Evolutionary conservation across 495 filamentous ascomycete genomes (phyloP), one percentile per base, ranked within the genome.

Genomic region (Cairneyella variabilis): DNA sequence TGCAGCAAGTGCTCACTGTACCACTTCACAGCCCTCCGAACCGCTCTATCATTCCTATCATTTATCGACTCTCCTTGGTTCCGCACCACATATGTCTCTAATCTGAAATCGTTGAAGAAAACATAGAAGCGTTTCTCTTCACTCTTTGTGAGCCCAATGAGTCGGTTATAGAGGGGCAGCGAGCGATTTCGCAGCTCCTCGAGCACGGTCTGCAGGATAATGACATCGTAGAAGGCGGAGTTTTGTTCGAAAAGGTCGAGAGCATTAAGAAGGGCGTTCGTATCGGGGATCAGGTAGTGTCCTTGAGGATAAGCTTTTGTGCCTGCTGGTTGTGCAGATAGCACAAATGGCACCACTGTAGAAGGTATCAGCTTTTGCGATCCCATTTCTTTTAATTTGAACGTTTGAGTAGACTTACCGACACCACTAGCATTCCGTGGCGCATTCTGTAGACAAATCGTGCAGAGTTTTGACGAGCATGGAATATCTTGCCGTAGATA

Each of bases 61-160:
- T 98, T 98, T 69, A 97, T 95, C 5, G 83, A 85, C 71, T 98
- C 93, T 20, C 88, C 86, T 20, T 71, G 74, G 22, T 82, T 76
- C 60, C 93, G 77, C 16, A 77, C 69, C 45, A 96, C 79, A 64
- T 96, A 84, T 7, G 93, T 98, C 70, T 98, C 93, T 37, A 87
- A 74, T 36, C 93, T 83, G 64, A 98, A 98, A 53, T 98, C 93
- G 68, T 98, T 98, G 77, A 97, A 97, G 70, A 98, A 98, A 40
- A 98, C 88, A 66, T 96, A 97, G 64, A 95, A 97, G 12, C 91
- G 83, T 71, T 97, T 97, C 30, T 95, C 91, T 62, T 95, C 89
- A 60, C 90, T 96, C 66, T 88, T 95, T 25, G 91, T 95, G 61
- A 98, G 72, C 17, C 83, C 79, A 46, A 97, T 81, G 16, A 97